These are phyloP conservation scores for Pueraria montana DNA, from an alignment of 306 rosid genomes.

Conservation along the genomic window DNA sequence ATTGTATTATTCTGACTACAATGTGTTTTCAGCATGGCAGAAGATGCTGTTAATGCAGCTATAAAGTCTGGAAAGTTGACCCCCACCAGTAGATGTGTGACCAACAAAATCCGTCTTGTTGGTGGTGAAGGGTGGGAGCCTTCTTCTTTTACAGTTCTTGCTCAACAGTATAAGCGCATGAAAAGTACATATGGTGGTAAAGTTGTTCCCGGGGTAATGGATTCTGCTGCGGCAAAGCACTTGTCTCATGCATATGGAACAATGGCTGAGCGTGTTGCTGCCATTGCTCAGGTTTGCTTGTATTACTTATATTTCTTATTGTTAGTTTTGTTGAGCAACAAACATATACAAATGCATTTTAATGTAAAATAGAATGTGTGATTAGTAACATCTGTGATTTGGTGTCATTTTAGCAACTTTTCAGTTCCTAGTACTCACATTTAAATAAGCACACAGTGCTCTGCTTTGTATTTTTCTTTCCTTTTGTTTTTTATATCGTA, in stretches of 20 bases:
- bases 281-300: slow-evolving; percentile 91
- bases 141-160: slow-evolving; percentile 87
- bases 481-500: background rate
- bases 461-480: slow-evolving; percentile 16
- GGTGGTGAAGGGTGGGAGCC: slow-evolving; percentile 99
- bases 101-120: slow-evolving; percentile 67
- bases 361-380: slow-evolving; percentile 18
- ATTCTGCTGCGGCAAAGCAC: slow-evolving; percentile 88
- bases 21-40: slow-evolving; percentile 91
- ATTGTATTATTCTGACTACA: slow-evolving; percentile 47
- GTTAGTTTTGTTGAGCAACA: slow-evolving; percentile 24
- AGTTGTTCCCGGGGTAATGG: slow-evolving; percentile 95
- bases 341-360: slow-evolving; percentile 21
- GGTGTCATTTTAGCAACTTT: slow-evolving; percentile 25
- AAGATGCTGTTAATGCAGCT: slow-evolving; percentile 95
- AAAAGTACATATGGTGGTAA: slow-evolving; percentile 78
- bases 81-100: slow-evolving; percentile 72
- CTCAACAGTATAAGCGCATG: slow-evolving; percentile 93
- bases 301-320: slow-evolving; percentile 40
- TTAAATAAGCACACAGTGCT: slow-evolving; percentile 2
- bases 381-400: slow-evolving; percentile 21
- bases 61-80: slow-evolving; percentile 92
- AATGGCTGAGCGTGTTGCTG: slow-evolving; percentile 87
- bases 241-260: slow-evolving; percentile 91
- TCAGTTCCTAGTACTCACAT: slow-evolving; percentile 22